Evolutionary conservation across 2,329 filamentous ascomycete species (phyloP).

Genomic region (Phyllosticta ampelicida): DNA sequence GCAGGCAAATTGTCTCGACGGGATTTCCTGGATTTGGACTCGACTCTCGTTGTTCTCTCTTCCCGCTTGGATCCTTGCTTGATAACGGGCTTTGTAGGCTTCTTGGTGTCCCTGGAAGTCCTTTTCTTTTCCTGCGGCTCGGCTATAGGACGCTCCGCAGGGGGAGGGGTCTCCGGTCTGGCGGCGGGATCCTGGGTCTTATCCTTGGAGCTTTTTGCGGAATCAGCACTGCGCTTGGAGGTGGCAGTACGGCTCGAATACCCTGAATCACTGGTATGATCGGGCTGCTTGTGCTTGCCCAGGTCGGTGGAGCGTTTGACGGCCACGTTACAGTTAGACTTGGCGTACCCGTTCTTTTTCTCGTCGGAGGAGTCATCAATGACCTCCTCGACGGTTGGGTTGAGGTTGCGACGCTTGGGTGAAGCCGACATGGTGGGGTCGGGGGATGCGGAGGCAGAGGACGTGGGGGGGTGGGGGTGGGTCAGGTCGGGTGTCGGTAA

Average conservation of each 20-base stretch:
- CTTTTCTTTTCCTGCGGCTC: neutral
- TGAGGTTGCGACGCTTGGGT: neutral
- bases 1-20: constrained; percentile 6
- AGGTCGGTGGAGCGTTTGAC: constrained; percentile 34
- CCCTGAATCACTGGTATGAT: constrained; percentile 49
- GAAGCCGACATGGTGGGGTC: neutral
- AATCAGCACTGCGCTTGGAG: constrained; percentile 41
- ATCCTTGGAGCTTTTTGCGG: constrained; percentile 30
- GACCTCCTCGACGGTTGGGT: constrained; percentile 1
- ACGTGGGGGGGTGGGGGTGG: neutral
- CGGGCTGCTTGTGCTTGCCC: constrained; percentile 24
- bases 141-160: neutral
- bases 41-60: neutral
- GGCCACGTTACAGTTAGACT: constrained; percentile 37
- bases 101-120: constrained; percentile 4
- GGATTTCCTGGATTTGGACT: neutral
- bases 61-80: neutral
- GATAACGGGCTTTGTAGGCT: neutral
- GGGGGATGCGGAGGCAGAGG: neutral
- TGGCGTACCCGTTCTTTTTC: neutral
- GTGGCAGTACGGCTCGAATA: constrained; percentile 50
- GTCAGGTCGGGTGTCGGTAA: constrained; percentile 8
- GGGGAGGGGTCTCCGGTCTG: neutral
- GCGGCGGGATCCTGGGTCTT: constrained; percentile 3
- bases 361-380: constrained; percentile 2